Evolutionary conservation across 331 rosid genomes (phyloP), one percentile per base, ranked within the genome.

Genomic region (Acacia pycnantha): DNA sequence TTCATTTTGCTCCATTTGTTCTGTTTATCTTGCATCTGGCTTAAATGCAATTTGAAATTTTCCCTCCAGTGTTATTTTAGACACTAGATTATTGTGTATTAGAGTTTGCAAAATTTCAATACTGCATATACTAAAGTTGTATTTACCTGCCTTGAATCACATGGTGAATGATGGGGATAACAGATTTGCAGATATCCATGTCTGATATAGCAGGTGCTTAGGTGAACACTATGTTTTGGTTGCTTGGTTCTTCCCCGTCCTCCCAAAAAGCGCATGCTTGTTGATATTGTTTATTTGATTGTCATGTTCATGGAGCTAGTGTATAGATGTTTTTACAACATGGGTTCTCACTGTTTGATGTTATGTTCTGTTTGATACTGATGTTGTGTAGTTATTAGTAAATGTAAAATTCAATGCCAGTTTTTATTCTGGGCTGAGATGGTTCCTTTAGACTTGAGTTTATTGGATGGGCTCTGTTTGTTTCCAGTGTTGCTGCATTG

Each of bases 171-270:
- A 70, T 58, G 72, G 73, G 77, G 48, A 58, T 18, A 12, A 27
- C 22, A 24, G 16, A 4, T 70, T 56, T 70, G 47, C 73, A 43
- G 78, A 59, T 71, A 80, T 71, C 64, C 64, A 41, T 80, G 72
- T 53, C 78, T 80, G 77, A 69, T 58, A 7, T 29, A 12, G 54
- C 26, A 41, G 51, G 68, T 58, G 70, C 48, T 58, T 70, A 76
- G 40, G 54, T 58, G 26, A 33, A 58, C 69, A 75, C 69, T 56
- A 14, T n/a, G n/a, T n/a, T 75, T 29, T 3, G n/a, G 47, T 35
- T 46, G 47, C 46, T 35, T 66, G n/a, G n/a, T n/a, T n/a, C n/a
- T n/a, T n/a, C n/a, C n/a, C n/a, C n/a, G n/a, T n/a, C n/a, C n/a
- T n/a, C n/a, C n/a, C n/a, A n/a, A n/a, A n/a, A n/a, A n/a, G n/a